Conservation (phyloP, 768 basidiomycete species). For the Postia placenta region DNA sequence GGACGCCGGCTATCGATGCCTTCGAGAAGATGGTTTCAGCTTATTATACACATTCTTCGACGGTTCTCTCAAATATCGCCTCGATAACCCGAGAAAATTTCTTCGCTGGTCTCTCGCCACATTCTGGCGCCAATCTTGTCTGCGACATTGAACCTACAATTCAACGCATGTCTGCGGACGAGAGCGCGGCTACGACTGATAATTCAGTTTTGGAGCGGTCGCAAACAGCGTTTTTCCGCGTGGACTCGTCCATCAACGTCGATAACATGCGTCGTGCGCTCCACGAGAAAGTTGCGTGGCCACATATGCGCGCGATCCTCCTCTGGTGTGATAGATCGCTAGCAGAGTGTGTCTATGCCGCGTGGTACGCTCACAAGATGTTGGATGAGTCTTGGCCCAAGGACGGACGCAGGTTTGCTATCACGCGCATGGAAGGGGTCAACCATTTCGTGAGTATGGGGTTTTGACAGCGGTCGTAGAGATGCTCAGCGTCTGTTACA, state of each 20-base stretch:
- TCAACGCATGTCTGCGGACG: neutral
- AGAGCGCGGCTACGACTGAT: neutral
- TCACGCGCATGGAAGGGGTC: neutral
- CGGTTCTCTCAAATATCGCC: neutral
- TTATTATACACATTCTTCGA: conserved; percentile 1
- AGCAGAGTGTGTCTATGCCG: neutral
- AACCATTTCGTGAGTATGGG: conserved; percentile 10
- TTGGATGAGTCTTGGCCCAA: neutral
- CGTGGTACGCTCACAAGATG: neutral
- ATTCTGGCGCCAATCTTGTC: neutral
- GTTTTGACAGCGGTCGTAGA: too few relatives aligned
- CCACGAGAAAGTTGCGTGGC: neutral
- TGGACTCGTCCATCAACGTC: neutral
- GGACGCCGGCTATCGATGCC: conserved; percentile 4
- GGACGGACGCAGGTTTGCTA: neutral
- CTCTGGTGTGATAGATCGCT: conserved; percentile 5
- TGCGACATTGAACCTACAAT: neutral
- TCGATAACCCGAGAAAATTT: neutral
- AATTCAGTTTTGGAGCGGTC: neutral
- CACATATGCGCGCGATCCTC: neutral
- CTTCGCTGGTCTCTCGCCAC: neutral
- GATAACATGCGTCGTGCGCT: neutral
- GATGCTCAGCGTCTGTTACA: too few relatives aligned
- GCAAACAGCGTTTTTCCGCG: neutral
- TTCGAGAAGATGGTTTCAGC: neutral